Conservation (phyloP, 2,329 filamentous ascomycete genomes). For the Fusarium subglutinans region DNA sequence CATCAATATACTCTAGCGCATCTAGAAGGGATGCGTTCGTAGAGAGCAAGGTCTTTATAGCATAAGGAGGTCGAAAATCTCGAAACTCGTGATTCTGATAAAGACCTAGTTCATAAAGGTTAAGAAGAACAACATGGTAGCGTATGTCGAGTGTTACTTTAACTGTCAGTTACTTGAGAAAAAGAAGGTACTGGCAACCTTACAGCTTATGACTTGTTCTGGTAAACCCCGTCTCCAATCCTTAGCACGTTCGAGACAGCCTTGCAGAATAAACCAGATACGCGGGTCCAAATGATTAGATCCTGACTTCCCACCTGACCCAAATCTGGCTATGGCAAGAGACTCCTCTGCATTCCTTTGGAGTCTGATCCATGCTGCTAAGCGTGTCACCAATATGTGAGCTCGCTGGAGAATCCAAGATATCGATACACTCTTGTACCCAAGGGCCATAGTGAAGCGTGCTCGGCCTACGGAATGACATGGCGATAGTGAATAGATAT, state of each 20-base stretch:
- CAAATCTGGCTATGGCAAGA: neutral
- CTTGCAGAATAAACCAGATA: neutral
- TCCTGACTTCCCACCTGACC: neutral
- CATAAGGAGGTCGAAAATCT: neutral
- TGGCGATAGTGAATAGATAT: neutral
- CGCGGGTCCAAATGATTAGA: neutral
- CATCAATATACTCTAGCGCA: fast-evolving
- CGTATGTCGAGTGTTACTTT: neutral
- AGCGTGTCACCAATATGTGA: neutral
- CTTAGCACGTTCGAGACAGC: neutral
- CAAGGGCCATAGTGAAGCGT: neutral
- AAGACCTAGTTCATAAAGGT: neutral
- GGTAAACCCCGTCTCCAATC: neutral
- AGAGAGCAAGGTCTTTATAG: neutral
- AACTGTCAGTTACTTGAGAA: neutral
- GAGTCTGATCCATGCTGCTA: neutral
- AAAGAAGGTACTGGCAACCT: neutral
- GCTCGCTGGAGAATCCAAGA: neutral
- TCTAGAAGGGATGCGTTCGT: fast-evolving
- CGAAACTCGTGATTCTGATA: neutral
- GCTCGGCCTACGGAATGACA: neutral
- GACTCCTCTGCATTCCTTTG: neutral
- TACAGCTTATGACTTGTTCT: neutral
- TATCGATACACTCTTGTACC: neutral
- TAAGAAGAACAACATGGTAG: neutral